Base-by-base conservation (phyloP, 2,329 filamentous ascomycete species). In the Grosmannia clavigera region DNA sequence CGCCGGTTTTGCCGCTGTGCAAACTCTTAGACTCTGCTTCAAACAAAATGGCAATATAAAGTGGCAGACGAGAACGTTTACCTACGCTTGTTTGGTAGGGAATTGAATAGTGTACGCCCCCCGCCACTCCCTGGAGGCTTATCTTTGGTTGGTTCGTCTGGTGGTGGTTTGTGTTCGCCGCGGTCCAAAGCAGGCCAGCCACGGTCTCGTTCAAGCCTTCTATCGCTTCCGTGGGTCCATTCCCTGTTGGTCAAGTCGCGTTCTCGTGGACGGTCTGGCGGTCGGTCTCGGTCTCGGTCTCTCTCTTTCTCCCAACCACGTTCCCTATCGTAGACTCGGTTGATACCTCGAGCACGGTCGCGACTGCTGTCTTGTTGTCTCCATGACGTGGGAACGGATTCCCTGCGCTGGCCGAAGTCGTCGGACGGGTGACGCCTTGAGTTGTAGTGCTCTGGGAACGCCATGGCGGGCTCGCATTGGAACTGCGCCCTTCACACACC, bases 181-280 rank as follows among this genome's bases (percentile, higher is more conserved):
- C 27, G 11, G 12, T 31, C 50, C 6, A 10, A 33, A 4, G 14
- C 50, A 52, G 22, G 22, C 25, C 50, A 25, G 6, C 11, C 50
- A 11, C 50, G 50, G 10, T 51, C 48, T 5, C 48, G 48, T 16
- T 14, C 48, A 25, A 27, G 27, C 27, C 27, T 27, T 10, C 6
- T 12, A 14, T 31, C 61, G 5, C 54, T 29, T 35, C 58, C 51
- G 6, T 60, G 56, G 31, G 54, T 50, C 33, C 50, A 19, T 16
- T 61, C 57, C 14, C 51, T 12, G 35, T n/a, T 38, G 19, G 43
- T 22, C 43, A 19, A 46, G 16, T 58, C 46, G 14, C 29, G 57
- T 11, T 29, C 55, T 14, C 56, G n/a, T 12, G 40, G 64, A 0
- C 59, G 60, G 40, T 65, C 64, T 38, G 62, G 35, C 12, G 53